Evolutionary conservation across 179 eudicot genomes (phyloP).

Genomic region (Beta lomatogona): DNA sequence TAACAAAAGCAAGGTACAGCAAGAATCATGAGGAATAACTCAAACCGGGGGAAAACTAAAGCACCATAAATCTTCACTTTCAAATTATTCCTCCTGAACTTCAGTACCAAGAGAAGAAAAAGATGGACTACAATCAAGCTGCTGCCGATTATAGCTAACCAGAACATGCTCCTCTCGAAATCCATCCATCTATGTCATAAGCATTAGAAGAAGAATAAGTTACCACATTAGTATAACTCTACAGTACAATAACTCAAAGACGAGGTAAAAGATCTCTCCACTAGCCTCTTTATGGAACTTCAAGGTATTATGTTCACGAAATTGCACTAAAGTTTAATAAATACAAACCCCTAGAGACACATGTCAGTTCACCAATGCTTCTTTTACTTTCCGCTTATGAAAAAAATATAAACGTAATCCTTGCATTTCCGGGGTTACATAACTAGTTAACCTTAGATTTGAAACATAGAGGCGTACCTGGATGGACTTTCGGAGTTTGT

Average conservation of each 20-base stretch:
- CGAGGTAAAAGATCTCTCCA: not conserved
- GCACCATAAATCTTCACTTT: conserved; percentile 59
- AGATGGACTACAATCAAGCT: conserved; percentile 61
- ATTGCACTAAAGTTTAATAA: too few species aligned
- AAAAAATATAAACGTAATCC: too few species aligned
- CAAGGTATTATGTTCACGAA: not conserved
- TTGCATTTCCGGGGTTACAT: too few species aligned
- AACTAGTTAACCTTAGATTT: not conserved
- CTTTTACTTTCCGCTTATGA: too few species aligned
- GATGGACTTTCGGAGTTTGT: conserved; percentile 45
- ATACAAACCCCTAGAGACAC: too few species aligned
- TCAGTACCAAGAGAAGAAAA: conserved; percentile 50
- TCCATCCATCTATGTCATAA: conserved; percentile 67
- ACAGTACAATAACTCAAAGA: not conserved
- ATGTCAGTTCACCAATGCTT: too few species aligned
- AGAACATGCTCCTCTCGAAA: conserved; percentile 79
- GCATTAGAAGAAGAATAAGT: conserved; percentile 10
- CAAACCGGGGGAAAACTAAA: conserved; percentile 79
- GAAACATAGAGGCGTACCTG: conserved; percentile 51
- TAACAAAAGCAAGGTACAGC: conserved; percentile 76
- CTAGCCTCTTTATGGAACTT: not conserved
- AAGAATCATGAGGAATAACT: conserved; percentile 73
- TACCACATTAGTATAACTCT: not conserved
- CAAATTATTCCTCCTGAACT: conserved; percentile 45
- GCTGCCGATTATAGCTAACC: conserved; percentile 75